Base-by-base conservation (phyloP, 495 filamentous ascomycete genomes). In the Physcia stellaris region DNA sequence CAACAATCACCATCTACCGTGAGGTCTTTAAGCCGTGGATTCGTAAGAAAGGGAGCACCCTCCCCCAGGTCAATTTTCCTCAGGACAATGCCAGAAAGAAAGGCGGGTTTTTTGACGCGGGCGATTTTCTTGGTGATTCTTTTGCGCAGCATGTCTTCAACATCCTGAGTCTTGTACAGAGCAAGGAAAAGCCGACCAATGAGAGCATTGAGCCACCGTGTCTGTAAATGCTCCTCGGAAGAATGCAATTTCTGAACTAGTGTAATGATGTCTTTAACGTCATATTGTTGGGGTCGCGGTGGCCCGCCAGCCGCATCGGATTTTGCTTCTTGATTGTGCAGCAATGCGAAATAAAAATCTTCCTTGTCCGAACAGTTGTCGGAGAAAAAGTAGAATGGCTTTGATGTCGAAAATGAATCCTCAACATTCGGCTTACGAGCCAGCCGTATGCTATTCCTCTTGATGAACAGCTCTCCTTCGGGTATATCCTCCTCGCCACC, bases 51-150 rank as follows among this genome's bases (percentile, higher is more conserved):
- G 0, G 90, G 90, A 5, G 88, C 83, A 1, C 79, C 74, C 50
- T 90, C 77, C 0, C 90, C 90, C 49, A 92, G 81, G 47, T 90
- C 74, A 35, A 98, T 84, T 37, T 68, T 77, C 48, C 78, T 82
- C 9, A 98, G 63, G 12, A 69, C 71, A 34, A 98, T 75, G 39
- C 76, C 74, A 39, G 80, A 85, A 24, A 98, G 72, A 43, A 96
- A 94, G 7, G 80, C 77, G 0, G 90, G 90, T 46, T 86, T 87
- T 45, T 86, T 86, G 26, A 94, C 90, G 17, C 90, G 75, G 4
- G 88, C 75, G 21, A 98, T 96, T 60, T 98, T 98, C 63, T 95
- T 95, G 7, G 79, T 83, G 45, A 98, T 85, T 65, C 94, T 95
- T 27, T 73, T 71, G 33, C 76, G 70, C 21, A 98, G 66, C 36